Percentiles rank a stretch among this genome's conserved stretches.
Evolutionary conservation across 2,329 filamentous ascomycete genomes (phyloP).

Genomic region (Grosmannia clavigera): DNA sequence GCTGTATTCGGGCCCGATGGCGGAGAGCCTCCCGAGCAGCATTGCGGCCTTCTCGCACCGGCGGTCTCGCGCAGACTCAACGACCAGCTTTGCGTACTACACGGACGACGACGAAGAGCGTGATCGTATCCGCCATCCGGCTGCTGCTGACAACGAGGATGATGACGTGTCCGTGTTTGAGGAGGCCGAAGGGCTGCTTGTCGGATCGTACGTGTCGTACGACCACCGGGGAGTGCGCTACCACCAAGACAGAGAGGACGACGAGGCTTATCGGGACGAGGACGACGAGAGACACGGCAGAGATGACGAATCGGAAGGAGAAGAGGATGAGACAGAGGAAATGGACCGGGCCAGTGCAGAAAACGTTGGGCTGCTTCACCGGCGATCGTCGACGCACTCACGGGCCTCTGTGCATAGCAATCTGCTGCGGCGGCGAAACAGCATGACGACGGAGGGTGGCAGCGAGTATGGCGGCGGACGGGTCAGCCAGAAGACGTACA

Average conservation of each 20-base stretch:
- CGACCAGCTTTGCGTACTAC: constrained; percentile 81
- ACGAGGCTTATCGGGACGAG: constrained; percentile 4
- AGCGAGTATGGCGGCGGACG: constrained; percentile 48
- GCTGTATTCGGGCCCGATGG: constrained; percentile 84
- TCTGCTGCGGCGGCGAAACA: constrained; percentile 59
- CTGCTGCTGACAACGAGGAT: not conserved
- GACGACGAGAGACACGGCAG: constrained; percentile 11
- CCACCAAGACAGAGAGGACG: not conserved
- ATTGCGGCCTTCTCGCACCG: constrained; percentile 85
- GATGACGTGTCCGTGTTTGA: constrained; percentile 14
- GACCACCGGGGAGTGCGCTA: not conserved
- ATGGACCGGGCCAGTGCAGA: constrained; percentile 21
- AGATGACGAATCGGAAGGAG: constrained; percentile 18
- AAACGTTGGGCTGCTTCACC: constrained; percentile 38
- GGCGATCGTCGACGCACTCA: constrained; percentile 51
- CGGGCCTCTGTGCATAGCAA: constrained; percentile 46
- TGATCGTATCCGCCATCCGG: constrained; percentile 15
- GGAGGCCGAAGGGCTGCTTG: constrained; percentile 13
- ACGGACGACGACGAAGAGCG: constrained; percentile 51
- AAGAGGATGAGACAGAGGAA: constrained; percentile 22
- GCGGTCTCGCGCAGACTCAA: constrained; percentile 68
- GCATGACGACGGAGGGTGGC: constrained; percentile 48
- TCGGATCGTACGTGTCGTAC: constrained; percentile 4
- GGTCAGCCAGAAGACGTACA: constrained; percentile 81
- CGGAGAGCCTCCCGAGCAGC: constrained; percentile 91